These are phyloP conservation scores for Salix viminalis DNA, from an alignment of 345 rosid species.

Conservation along the genomic window DNA sequence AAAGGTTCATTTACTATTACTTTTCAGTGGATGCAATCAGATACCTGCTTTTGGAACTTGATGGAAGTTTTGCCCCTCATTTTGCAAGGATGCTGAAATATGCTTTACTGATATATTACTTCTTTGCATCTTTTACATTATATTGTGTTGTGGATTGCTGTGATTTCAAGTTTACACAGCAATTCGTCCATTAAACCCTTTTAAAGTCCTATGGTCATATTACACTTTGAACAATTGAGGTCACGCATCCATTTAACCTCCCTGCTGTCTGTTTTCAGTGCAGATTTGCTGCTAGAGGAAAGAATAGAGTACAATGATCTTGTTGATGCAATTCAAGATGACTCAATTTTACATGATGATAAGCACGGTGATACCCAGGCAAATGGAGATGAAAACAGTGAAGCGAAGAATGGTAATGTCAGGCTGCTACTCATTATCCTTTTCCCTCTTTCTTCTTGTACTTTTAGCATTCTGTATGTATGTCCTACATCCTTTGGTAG, in stretches of 20 bases:
- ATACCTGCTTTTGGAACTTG: background rate
- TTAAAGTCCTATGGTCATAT: background rate
- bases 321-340: conserved; percentile 42
- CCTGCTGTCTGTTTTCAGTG: conserved; percentile 43
- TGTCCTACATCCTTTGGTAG: background rate
- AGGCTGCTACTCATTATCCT: background rate
- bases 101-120: background rate
- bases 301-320: conserved; percentile 90
- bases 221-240: background rate
- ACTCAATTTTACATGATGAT: conserved; percentile 22
- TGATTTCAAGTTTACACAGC: background rate
- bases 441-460: background rate
- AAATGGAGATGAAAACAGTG: conserved; percentile 29
- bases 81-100: background rate
- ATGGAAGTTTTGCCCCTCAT: background rate
- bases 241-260: background rate
- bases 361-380: conserved; percentile 24
- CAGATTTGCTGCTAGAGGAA: conserved; percentile 70
- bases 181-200: background rate
- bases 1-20: too few relatives aligned
- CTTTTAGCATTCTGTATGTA: background rate
- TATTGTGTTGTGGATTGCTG: background rate
- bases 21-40: too few relatives aligned
- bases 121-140: background rate
- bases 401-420: conserved; percentile 39